Conservation (phyloP, 768 basidiomycete species). For the Agaricus bisporus region DNA sequence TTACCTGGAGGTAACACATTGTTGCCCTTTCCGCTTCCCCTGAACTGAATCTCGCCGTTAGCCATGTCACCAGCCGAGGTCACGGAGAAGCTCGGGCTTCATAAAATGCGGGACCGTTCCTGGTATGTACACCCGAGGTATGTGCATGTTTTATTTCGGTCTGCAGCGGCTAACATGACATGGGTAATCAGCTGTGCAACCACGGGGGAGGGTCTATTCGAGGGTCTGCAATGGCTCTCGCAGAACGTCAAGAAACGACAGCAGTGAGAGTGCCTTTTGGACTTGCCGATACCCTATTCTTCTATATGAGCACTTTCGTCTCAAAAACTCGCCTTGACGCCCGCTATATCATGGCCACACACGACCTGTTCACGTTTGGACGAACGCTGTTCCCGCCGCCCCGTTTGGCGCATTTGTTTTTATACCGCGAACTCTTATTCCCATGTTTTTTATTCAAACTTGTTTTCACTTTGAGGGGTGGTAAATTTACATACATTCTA, state of each 20-base stretch:
- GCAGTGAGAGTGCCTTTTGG: conserved; percentile 34
- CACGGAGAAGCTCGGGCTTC: conserved; percentile 92
- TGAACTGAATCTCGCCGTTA: conserved; percentile 20
- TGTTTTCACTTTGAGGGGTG: conserved; percentile 14
- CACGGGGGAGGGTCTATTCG: conserved; percentile 94
- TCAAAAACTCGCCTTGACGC: conserved; percentile 29
- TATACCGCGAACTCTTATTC: conserved; percentile 14
- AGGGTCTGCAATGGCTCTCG: conserved; percentile 95
- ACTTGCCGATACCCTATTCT: conserved; percentile 2
- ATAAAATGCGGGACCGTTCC: conserved; percentile 93
- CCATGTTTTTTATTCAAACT: conserved; percentile 14
- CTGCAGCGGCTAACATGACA: not conserved
- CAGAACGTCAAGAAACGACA: conserved; percentile 95
- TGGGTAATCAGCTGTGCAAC: conserved; percentile 72
- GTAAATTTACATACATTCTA: conserved; percentile 12
- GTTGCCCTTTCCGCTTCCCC: not conserved
- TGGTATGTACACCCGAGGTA: conserved; percentile 99
- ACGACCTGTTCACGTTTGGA: conserved; percentile 33
- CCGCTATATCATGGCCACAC: conserved; percentile 32
- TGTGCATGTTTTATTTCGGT: conserved; percentile 17
- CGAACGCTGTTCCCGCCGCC: conserved; percentile 23
- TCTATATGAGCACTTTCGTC: conserved; percentile 16
- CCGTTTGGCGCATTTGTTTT: conserved; percentile 17
- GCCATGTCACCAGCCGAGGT: conserved; percentile 99
- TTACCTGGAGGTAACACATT: conserved; percentile 76